Base-by-base conservation (phyloP, 2,329 filamentous ascomycete genomes). In the Dothideomycetidae sp. region DNA sequence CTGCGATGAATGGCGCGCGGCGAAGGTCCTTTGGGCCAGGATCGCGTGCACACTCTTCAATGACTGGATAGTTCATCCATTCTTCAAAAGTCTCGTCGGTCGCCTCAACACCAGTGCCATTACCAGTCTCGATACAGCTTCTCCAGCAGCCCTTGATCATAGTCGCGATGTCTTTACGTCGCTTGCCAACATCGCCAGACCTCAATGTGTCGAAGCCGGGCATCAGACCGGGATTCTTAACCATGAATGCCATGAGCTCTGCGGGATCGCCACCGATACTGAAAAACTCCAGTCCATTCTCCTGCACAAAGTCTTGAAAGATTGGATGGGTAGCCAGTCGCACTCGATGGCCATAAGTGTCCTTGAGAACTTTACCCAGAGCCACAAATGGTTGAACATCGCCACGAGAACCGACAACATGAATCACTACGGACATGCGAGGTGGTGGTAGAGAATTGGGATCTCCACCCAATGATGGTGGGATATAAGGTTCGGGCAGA, bases 321-420 rank as follows among this genome's bases (percentile, higher is more conserved):
- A 67, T 73, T 3, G 69, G 58, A 49, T 86, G 81, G 0, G 81
- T 86, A 4, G 79, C 80, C 29, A 86, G 60, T 19, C 81, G 71
- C 2, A 86, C 73, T 13, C 81, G 68, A 53, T 86, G 81, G 7
- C 75, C 73, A 48, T 79, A 77, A 1, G 64, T 69, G 10, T 72
- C 64, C 42, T 75, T 71, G 17, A 85, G 56, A 0, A 71, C 68
- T 45, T 76, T 71, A 1, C 77, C 79, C 2, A 84, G 55, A 0
- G 78, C 77, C 12, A 83, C 64, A 49, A 84, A 84, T 0, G 80
- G 80, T 53, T 85, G 80, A 1, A 84, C 77, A 50, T 84, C 79
- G 35, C 79, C 79, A 28, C 79, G 66, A 10, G 77, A 81, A 5
- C 79, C 79, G 10, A 83, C 77, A 15, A 83, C 78, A 48, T 83